These are phyloP conservation scores for Luvunga scandens DNA, from an alignment of 345 rosid genomes.

Conservation along the genomic window DNA sequence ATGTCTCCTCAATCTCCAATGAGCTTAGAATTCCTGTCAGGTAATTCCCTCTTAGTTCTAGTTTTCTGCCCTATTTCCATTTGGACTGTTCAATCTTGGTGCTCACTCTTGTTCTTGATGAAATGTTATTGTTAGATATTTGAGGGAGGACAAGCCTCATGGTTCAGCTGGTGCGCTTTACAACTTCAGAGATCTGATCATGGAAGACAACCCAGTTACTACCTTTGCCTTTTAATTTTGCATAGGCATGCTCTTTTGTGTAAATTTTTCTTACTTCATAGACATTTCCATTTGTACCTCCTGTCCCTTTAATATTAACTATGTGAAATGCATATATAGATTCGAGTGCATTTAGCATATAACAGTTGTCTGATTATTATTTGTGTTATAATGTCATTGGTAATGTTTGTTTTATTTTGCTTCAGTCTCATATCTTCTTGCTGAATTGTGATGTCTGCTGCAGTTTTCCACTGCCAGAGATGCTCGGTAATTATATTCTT, in stretches of 20 bases:
- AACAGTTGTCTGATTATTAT: background rate
- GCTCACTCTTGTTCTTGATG: background rate
- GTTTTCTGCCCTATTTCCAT: background rate
- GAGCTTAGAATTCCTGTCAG: constrained; percentile 86
- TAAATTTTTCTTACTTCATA: background rate
- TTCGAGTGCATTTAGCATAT: background rate
- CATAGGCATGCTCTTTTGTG: background rate
- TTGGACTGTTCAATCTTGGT: background rate
- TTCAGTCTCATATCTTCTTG: constrained; percentile 88
- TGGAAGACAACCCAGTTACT: constrained; percentile 86
- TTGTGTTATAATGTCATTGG: background rate
- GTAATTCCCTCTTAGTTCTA: constrained; percentile 30
- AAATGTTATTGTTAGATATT: constrained; percentile 43
- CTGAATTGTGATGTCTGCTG: constrained; percentile 97
- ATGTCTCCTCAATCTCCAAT: constrained; percentile 83
- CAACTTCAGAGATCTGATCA: constrained; percentile 68
- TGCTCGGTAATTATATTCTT: constrained; percentile 61
- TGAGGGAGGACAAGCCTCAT: constrained; percentile 85
- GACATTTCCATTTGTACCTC: constrained; percentile 1
- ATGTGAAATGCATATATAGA: background rate
- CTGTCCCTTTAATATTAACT: background rate
- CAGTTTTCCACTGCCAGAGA: constrained; percentile 80
- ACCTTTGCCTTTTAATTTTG: constrained; percentile 12
- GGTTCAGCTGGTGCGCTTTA: constrained; percentile 95
- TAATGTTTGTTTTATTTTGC: constrained; percentile 12